Base-by-base conservation (phyloP, 805 yeast genomes). In the Saccharomyces eubayanus region DNA sequence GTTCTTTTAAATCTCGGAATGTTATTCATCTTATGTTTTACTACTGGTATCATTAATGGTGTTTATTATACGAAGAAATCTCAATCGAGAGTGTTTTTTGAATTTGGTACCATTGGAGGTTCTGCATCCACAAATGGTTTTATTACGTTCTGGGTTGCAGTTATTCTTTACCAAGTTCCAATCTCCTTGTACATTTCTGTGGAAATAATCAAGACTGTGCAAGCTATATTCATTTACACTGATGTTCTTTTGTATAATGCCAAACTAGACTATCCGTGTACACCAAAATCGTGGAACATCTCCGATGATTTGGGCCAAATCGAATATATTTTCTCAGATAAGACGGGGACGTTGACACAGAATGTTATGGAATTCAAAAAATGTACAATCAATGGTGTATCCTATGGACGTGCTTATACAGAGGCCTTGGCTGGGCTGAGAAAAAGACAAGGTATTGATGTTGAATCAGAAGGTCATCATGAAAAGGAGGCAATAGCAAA, bases 221-320 rank as follows among this genome's bases (percentile, higher is more conserved):
- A 87, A 65, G 94, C 94, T 0, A 85, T 76, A 57, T 87, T 87
- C 74, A 87, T 87, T 53, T 85, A 83, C 62, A 82, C 89, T 3
- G 96, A 87, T 69, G 81, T 82, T 31, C 71, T 77, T 50, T 79
- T 87, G 83, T 87, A 87, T 66, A 83, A 85, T 62, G 81, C 77
- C 46, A 76, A 70, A 53, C 70, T 87, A 55, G 94, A 87, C 67
- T 87, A 82, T 63, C 94, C 95, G 1, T 87, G 95, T 66, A 83
- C 86, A 6, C 94, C 95, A 6, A 86, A 87, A 64, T 78, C 91
- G 0, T 87, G 95, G 95, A 84, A 80, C 64, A 87, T 87, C 31
- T 84, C 91, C 4, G 96, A 87, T 74, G 96, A 87, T 69, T 73
- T 87, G 61, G 96, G 96, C 30, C 96, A 87, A 68, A 83, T 87